Evolutionary conservation across 148 eudicot genomes (phyloP).

Genomic region (Camellia sinensis): DNA sequence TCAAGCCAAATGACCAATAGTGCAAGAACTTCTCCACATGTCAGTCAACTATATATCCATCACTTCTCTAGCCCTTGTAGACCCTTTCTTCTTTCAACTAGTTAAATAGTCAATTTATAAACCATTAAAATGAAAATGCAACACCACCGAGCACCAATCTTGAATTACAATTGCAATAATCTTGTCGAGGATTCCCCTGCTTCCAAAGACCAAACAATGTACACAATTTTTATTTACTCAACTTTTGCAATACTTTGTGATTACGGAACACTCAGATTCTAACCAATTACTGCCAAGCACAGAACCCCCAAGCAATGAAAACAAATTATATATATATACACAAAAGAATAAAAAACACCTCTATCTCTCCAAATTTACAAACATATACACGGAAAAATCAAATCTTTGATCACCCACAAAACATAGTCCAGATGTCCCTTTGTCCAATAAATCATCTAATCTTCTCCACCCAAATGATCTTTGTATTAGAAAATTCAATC

Average conservation of each 20-base stretch:
- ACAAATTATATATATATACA: neutral
- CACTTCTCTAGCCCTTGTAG: neutral
- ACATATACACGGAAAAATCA: neutral
- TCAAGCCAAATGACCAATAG: constrained; percentile 15
- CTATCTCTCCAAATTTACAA: neutral
- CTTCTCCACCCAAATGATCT: neutral
- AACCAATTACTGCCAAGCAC: neutral
- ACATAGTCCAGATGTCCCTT: neutral
- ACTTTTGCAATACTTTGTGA: too few species aligned
- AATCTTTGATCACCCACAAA: neutral
- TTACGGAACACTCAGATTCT: neutral
- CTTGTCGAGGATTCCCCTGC: neutral
- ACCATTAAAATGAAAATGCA: neutral
- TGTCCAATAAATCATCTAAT: neutral
- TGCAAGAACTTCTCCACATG: neutral
- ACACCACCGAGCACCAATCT: neutral
- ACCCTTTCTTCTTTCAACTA: neutral
- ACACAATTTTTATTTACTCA: too few species aligned
- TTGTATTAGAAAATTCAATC: neutral
- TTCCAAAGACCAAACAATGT: too few species aligned
- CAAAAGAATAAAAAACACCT: neutral
- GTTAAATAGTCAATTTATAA: neutral
- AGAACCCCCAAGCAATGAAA: neutral
- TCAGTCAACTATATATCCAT: neutral
- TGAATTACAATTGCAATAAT: neutral